Conservation (phyloP, 768 basidiomycete genomes). For the Leccinum imitatum region DNA sequence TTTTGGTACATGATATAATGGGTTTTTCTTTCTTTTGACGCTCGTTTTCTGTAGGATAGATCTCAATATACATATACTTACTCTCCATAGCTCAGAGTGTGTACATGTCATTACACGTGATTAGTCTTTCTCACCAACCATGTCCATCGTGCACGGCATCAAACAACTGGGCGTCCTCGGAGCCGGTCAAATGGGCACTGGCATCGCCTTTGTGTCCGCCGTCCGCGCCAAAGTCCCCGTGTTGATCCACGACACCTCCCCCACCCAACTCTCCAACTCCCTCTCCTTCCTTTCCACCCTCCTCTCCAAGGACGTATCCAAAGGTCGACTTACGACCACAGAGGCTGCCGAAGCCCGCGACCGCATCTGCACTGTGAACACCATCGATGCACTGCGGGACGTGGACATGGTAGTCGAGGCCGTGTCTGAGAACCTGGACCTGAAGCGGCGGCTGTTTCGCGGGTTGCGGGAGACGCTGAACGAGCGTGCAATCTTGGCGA, state of each 20-base stretch:
- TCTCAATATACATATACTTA: constrained; percentile 6
- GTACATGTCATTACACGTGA: constrained; percentile 13
- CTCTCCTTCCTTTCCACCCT: constrained; percentile 76
- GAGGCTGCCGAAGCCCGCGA: constrained; percentile 74
- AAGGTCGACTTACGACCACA: constrained; percentile 67
- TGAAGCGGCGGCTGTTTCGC: constrained; percentile 80
- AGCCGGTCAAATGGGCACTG: constrained; percentile 88
- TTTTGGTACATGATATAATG: constrained; percentile 11
- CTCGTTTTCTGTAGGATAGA: constrained; percentile 16
- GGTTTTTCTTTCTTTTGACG: constrained; percentile 16
- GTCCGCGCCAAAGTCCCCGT: constrained; percentile 85
- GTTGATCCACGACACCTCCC: constrained; percentile 77
- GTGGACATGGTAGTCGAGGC: constrained; percentile 95
- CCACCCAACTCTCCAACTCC: constrained; percentile 71
- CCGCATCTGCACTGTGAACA: constrained; percentile 62
- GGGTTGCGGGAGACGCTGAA: constrained; percentile 65
- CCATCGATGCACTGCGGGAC: constrained; percentile 63
- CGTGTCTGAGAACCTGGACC: constrained; percentile 75
- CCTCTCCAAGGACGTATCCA: constrained; percentile 84
- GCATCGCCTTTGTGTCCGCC: constrained; percentile 87
- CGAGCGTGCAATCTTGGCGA: constrained; percentile 78
- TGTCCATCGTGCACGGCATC: constrained; percentile 66
- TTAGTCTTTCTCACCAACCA: constrained; percentile 13
- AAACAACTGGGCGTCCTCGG: constrained; percentile 76
- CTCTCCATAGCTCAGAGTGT: neutral